These are phyloP conservation scores for Quercus mongolica DNA, from an alignment of 306 rosid species.

Conservation along the genomic window DNA sequence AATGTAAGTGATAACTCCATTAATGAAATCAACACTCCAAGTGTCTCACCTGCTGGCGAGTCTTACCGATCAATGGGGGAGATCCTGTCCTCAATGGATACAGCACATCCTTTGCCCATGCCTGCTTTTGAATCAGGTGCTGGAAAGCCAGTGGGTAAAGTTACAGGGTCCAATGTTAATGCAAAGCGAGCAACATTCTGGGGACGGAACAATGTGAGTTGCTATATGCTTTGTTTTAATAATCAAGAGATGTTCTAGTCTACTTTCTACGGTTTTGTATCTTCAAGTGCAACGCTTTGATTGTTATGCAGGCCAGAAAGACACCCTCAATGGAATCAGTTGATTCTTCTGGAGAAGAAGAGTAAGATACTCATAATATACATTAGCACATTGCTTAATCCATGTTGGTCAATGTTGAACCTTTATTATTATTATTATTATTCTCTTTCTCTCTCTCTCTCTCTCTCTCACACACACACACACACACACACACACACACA, in stretches of 20 bases:
- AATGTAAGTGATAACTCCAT: constrained; percentile 44
- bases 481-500: too few species aligned
- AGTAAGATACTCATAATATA: constrained; percentile 58
- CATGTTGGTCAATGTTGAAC: neutral
- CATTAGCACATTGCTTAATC: neutral
- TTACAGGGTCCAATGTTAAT: constrained; percentile 46
- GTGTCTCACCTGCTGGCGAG: constrained; percentile 59
- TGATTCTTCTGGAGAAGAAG: constrained; percentile 98
- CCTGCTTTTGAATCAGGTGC: constrained; percentile 55
- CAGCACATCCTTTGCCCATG: constrained; percentile 46
- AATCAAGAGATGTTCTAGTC: neutral
- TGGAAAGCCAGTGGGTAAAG: constrained; percentile 65
- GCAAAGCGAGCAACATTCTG: constrained; percentile 81
- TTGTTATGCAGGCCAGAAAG: constrained; percentile 74
- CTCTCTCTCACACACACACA: too few species aligned
- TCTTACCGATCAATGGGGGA: constrained; percentile 86
- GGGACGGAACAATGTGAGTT: constrained; percentile 97
- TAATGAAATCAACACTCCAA: constrained; percentile 54
- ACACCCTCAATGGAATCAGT: constrained; percentile 89
- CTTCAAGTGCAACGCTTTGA: constrained; percentile 13
- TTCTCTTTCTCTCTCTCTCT: too few species aligned
- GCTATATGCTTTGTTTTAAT: constrained; percentile 5
- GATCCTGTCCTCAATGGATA: constrained; percentile 81
- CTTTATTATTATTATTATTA: neutral
- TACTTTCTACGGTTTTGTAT: neutral